Conservation (phyloP, 345 rosid genomes). For the Eucalyptus pauciflora region DNA sequence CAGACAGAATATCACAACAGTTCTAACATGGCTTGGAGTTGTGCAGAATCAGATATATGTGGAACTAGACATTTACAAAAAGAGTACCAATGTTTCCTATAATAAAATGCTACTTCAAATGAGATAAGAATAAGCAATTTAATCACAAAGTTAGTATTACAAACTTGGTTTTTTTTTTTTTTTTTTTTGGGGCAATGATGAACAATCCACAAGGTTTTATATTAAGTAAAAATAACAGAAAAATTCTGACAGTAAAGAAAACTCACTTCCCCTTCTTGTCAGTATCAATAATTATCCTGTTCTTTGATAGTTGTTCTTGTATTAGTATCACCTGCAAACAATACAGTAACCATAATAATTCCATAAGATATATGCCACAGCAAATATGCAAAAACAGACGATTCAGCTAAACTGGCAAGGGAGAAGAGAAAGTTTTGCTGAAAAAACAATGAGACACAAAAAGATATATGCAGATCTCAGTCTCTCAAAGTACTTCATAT, state of each 20-base stretch:
- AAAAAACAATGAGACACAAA: background rate
- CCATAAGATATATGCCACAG: background rate
- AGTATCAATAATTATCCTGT: slow-evolving; percentile 80
- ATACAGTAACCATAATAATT: background rate
- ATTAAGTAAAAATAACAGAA: background rate
- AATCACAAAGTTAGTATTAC: too few relatives aligned
- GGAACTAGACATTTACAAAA: background rate
- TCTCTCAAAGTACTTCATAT: too few relatives aligned
- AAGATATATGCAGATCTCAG: background rate
- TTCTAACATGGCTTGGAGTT: background rate
- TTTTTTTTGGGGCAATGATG: background rate
- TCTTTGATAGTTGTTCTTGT: slow-evolving; percentile 94
- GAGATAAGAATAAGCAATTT: background rate
- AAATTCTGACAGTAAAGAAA: background rate
- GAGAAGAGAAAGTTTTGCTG: background rate
- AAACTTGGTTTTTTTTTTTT: background rate
- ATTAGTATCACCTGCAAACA: slow-evolving; percentile 65
- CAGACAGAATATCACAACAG: background rate
- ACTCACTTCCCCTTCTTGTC: slow-evolving; percentile 97
- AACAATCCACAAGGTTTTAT: background rate
- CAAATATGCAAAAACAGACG: background rate
- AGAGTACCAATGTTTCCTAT: background rate
- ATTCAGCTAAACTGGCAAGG: background rate
- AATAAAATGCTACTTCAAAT: background rate
- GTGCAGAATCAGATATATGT: background rate